Evolutionary conservation across 192 early-diverging fungal species (phyloP).

Genomic region (Phlyctochytrium planicorne): DNA sequence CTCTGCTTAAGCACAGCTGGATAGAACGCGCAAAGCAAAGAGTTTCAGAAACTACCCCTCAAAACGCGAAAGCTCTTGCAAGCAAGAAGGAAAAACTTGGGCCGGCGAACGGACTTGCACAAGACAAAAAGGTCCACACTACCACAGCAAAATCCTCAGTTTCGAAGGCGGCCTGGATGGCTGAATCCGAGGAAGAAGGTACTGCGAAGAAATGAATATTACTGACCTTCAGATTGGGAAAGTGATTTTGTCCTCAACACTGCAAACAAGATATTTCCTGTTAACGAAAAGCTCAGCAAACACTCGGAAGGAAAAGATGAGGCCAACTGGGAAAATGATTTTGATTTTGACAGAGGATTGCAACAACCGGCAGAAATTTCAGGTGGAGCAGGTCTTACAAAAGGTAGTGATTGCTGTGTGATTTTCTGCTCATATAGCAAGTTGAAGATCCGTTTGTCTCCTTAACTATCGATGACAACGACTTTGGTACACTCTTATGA

Average conservation of each 20-base stretch:
- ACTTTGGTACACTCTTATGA: neutral
- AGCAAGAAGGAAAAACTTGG: neutral
- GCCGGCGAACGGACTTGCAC: neutral
- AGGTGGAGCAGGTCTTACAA: neutral
- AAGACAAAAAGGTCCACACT: neutral
- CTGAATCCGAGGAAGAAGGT: neutral
- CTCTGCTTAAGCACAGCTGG: conserved; percentile 79
- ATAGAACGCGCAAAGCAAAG: conserved; percentile 40
- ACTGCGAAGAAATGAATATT: neutral
- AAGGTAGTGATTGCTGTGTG: neutral
- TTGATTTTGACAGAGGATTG: conserved; percentile 1
- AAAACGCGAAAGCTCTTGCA: neutral
- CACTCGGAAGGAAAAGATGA: neutral
- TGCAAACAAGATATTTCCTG: neutral
- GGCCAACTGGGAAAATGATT: neutral
- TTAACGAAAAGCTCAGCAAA: neutral
- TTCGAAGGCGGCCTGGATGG: neutral
- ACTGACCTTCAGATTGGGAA: conserved; percentile 1
- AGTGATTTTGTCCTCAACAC: neutral
- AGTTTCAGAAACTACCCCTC: neutral
- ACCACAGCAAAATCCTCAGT: neutral
- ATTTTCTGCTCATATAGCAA: neutral
- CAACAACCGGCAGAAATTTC: neutral
- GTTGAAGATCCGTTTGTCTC: neutral
- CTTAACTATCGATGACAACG: neutral